Percentiles rank a stretch among this genome's conserved stretches.
Evolutionary conservation across 73 alveolate genomes (phyloP).

Genomic region (Paraurostyla sp.): DNA sequence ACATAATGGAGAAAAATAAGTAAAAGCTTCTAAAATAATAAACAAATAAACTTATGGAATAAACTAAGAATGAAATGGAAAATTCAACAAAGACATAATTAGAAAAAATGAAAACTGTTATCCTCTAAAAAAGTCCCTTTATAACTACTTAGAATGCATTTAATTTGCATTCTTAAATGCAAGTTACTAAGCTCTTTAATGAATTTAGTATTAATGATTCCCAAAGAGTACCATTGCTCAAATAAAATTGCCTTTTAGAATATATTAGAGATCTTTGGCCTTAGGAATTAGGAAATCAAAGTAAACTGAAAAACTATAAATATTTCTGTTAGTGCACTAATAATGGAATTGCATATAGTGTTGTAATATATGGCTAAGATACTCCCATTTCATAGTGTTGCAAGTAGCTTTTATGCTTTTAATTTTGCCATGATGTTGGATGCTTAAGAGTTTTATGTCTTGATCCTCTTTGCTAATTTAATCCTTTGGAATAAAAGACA

Average conservation of each 20-base stretch:
- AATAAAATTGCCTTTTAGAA: slow-evolving; percentile 28
- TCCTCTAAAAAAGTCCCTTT: background rate
- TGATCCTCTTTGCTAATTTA: slow-evolving; percentile 26
- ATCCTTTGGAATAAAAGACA: background rate
- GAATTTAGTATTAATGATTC: background rate
- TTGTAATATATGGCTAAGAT: slow-evolving; percentile 13
- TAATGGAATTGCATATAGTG: background rate
- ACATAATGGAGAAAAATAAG: background rate
- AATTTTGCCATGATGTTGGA: background rate
- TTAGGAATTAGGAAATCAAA: background rate
- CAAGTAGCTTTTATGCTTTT: slow-evolving; percentile 28
- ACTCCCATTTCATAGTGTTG: slow-evolving; percentile 27
- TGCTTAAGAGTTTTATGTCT: background rate
- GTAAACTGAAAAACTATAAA: background rate
- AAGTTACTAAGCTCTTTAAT: background rate
- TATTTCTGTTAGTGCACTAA: slow-evolving; percentile 32
- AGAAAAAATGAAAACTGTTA: background rate
- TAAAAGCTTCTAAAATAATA: background rate
- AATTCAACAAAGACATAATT: background rate
- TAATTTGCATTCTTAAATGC: background rate
- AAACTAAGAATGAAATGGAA: slow-evolving; percentile 7
- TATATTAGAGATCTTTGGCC: background rate
- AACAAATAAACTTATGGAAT: slow-evolving; percentile 17
- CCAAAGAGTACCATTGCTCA: slow-evolving; percentile 1
- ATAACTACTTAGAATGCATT: background rate